Evolutionary conservation across 2,329 filamentous ascomycete genomes (phyloP), one percentile per base, ranked within the genome.

Genomic region (Colletotrichum tropicale): DNA sequence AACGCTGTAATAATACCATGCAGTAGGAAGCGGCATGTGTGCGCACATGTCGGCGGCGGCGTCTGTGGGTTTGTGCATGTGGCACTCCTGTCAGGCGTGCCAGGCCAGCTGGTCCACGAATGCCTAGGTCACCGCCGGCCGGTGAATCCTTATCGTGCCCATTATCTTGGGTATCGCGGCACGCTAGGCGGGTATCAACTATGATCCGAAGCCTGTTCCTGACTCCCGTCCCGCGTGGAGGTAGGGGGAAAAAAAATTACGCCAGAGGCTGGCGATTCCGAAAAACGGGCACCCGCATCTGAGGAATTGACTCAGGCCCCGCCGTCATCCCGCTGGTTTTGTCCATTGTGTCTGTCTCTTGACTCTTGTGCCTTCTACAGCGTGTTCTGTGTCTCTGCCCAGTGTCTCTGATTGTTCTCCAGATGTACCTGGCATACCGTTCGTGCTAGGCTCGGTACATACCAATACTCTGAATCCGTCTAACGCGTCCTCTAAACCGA

Each of bases 291-390:
- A 64, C 36, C 55, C 24, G 55, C 55, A 60, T 36, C 58, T 61
- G 56, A 52, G 55, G 69, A 66, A 75, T 75, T 73, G 69, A 75
- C 69, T 72, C 69, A 72, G 73, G 72, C 32, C 30, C 32, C 30
- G 32, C 43, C 18, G 58, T 56, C 52, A 58, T 74, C 68, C 60
- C 61, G 30, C 62, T 67, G 62, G 62, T 75, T 68, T 43, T 75
- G 69, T 69, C 38, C 55, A 43, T 38, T 66, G 70, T 52, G 28
- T 58, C 68, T 28, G 32, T 16, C 60, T 62, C 36, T 38, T 70
- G 67, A 66, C 71, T 74, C 56, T 58, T n/a, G n/a, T 26, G 52
- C 32, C 66, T 58, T 48, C 66, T 62, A n/a, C 16, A 62, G 58
- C 66, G 48, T 60, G 32, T 60, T 58, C 21, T 67, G 48, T 67